Conservation (phyloP, 139 green algal genomes). For the Chlorella ohadii region DNA sequence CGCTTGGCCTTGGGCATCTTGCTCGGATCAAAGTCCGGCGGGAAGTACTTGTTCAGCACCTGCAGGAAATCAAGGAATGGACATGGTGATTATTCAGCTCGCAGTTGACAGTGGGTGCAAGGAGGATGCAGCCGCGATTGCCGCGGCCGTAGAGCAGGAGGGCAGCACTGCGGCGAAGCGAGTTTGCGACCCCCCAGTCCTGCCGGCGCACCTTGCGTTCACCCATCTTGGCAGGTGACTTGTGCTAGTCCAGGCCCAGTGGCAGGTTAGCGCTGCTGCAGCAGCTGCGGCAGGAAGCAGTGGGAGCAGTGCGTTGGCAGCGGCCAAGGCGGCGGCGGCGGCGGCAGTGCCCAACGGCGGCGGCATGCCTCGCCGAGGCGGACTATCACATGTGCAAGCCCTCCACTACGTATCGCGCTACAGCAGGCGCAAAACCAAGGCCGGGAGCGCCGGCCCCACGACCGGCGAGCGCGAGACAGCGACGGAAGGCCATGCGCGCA, state of each 20-base stretch:
- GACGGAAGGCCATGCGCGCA: too few relatives aligned
- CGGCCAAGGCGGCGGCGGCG: background rate
- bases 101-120: too few relatives aligned
- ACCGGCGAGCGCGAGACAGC: too few relatives aligned
- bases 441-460: too few relatives aligned
- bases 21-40: conserved; percentile 89
- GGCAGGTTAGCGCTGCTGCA: background rate
- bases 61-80: too few relatives aligned
- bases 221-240: conserved; percentile 37
- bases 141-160: background rate
- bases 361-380: background rate
- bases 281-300: background rate
- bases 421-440: too few relatives aligned
- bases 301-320: background rate
- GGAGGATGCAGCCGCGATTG: too few relatives aligned
- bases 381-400: too few relatives aligned
- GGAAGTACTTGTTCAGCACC: conserved; percentile 76
- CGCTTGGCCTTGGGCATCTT: conserved; percentile 81
- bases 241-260: background rate
- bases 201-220: conserved; percentile 44
- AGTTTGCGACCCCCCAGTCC: too few relatives aligned
- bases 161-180: too few relatives aligned
- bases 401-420: too few relatives aligned
- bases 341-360: background rate
- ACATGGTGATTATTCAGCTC: too few relatives aligned